A percentile compares a stretch with the other conserved stretches of the same genome.
Evolutionary conservation across 345 rosid genomes (phyloP).

Genomic region (Citrus medica): DNA sequence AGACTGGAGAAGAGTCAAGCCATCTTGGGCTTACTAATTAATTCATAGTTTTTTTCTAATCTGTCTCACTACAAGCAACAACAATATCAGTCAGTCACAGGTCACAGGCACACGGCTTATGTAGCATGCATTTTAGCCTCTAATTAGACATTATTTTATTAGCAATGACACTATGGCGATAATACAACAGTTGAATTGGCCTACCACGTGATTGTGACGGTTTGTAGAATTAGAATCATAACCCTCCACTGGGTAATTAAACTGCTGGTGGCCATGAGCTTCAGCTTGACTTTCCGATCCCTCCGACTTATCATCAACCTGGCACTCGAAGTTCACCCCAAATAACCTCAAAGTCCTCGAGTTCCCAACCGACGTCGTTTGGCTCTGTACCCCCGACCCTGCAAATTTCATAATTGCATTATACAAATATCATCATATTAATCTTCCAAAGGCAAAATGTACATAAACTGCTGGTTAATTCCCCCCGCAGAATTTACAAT

Average conservation of each 20-base stretch:
- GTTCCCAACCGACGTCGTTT: constrained; percentile 36
- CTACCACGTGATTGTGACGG: constrained; percentile 39
- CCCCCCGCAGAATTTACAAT: background rate
- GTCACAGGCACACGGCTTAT: background rate
- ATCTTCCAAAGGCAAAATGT: background rate
- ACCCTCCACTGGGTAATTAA: constrained; percentile 26
- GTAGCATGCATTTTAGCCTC: background rate
- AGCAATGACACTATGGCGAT: background rate
- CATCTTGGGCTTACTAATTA: constrained; percentile 7
- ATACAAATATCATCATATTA: background rate
- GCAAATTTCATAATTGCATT: background rate
- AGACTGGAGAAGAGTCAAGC: constrained; percentile 4
- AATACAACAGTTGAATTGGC: constrained; percentile 1
- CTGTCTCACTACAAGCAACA: constrained; percentile 41
- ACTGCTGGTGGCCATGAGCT: constrained; percentile 20
- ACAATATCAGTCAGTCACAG: background rate
- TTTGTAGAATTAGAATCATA: constrained; percentile 35
- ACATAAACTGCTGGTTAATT: background rate
- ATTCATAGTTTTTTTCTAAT: background rate
- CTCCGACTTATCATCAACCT: constrained; percentile 52
- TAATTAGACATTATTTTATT: background rate
- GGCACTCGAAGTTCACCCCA: constrained; percentile 91
- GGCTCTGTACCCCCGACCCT: constrained; percentile 37
- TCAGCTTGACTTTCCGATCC: constrained; percentile 50
- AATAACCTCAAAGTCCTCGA: constrained; percentile 73